Conservation (phyloP, 768 basidiomycete species). For the Pleurotus djamor region DNA sequence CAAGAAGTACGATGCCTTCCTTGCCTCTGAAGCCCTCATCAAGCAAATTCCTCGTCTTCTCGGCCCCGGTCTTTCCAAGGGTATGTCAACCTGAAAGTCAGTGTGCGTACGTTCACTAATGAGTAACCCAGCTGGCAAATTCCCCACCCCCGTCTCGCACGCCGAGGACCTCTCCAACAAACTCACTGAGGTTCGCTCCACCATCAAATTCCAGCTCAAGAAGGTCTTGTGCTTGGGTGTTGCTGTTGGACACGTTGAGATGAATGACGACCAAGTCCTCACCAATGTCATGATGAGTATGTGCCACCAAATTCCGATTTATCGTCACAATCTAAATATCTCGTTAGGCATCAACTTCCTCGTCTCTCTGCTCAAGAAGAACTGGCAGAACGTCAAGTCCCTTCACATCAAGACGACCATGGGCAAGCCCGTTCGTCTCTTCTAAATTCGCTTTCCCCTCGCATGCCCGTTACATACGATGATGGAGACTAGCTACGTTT, state of each 20-base stretch:
- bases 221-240: conserved; percentile 99
- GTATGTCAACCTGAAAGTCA: conserved; percentile 37
- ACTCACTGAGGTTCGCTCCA: conserved; percentile 93
- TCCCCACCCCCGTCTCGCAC: conserved; percentile 96
- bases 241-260: conserved; percentile 95
- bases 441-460: conserved; percentile 44
- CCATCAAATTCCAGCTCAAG: conserved; percentile 99
- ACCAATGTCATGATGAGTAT: conserved; percentile 96
- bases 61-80: conserved; percentile 99
- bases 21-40: conserved; percentile 95
- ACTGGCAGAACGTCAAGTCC: conserved; percentile 99
- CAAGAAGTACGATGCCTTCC: conserved; percentile 99
- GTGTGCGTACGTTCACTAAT: neutral
- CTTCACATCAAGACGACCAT: conserved; percentile 99
- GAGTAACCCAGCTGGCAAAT: conserved; percentile 78
- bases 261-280: conserved; percentile 97
- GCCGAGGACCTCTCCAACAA: conserved; percentile 88
- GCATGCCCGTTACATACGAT: conserved; percentile 1
- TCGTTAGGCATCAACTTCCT: conserved; percentile 95
- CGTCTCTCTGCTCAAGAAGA: conserved; percentile 98
- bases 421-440: conserved; percentile 97
- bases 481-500: conserved; percentile 7
- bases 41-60: conserved; percentile 99
- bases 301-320: neutral
- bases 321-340: conserved; percentile 3